phyloP scores from a whole-genome alignment of 148 eudicot genomes.

The Vaccinium macrocarpon region DNA sequence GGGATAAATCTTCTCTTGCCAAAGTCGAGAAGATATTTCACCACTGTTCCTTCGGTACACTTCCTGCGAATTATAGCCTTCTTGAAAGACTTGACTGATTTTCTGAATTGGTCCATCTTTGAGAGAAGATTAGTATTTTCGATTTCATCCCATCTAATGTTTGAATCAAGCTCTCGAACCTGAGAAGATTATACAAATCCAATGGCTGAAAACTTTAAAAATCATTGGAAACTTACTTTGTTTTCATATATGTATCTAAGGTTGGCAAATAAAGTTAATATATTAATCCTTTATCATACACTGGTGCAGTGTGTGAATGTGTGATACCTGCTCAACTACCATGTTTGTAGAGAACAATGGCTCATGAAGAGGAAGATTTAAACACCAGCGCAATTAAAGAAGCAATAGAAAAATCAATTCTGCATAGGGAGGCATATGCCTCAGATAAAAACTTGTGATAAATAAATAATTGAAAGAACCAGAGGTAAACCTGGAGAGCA shows the following conservation, averaged over 20 bases:
- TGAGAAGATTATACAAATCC: slow-evolving; percentile 27
- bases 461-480: not conserved
- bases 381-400: not conserved
- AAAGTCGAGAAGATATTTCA: slow-evolving; percentile 91
- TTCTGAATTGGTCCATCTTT: slow-evolving; percentile 56
- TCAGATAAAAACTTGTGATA: not conserved
- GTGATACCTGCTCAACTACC: not conserved
- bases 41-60: slow-evolving; percentile 48
- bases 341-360: not conserved
- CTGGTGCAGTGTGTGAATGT: no score
- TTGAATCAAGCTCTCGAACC: slow-evolving; percentile 85
- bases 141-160: slow-evolving; percentile 85
- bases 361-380: not conserved
- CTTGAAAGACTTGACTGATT: slow-evolving; percentile 69
- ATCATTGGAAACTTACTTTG: not conserved
- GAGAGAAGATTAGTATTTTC: slow-evolving; percentile 58
- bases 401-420: not conserved
- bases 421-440: not conserved
- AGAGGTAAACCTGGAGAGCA: slow-evolving; percentile 71
- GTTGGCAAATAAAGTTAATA: not conserved
- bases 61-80: slow-evolving; percentile 77
- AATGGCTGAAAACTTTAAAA: not conserved
- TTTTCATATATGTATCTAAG: not conserved
- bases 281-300: not conserved
- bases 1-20: slow-evolving; percentile 91